Evolutionary conservation across 768 basidiomycete genomes (phyloP), one percentile per base, ranked within the genome.

Genomic region (Tricholoma saponaceum): DNA sequence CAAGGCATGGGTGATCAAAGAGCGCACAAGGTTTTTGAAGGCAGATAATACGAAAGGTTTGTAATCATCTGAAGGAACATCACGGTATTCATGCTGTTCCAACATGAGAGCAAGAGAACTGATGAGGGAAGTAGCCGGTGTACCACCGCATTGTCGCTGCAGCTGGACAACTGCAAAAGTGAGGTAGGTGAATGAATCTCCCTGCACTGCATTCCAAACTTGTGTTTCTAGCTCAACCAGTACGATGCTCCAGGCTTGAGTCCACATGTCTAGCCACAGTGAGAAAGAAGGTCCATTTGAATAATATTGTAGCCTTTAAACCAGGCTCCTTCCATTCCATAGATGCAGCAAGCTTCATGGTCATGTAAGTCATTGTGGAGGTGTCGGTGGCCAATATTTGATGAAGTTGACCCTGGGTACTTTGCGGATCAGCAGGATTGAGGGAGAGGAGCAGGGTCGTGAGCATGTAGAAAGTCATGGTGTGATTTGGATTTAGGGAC

Each of bases 221-320:
- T 90, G 86, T 1, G 80, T 83, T 69, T 95, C 92, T 39, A 95
- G 79, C 54, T 89, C 85, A 88, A 1, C 85, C 90, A 5, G 75
- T 77, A 28, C 78, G 76, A 62, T 83, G 78, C 62, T 90, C 87
- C 35, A 94, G 70, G 4, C 79, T 77, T 1, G 83, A 73, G 62
- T 91, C 84, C 18, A 81, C 80, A 66, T 88, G 85, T 23, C 92
- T 79, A 5, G 84, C 80, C 60, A 91, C 86, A 1, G 91, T 86
- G 62, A 93, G 75, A 69, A 92, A 92, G 57, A 95, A 77, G 0
- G 92, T 89, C 92, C 92, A 95, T 66, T 92, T 91, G 37, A 97
- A 78, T n/a, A 89, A 71, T 4, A 95, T 66, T 2, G 81, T 78
- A 0, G 91, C 86, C 65, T 87, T 90, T 14, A 96, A 71, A 1